phyloP scores from a whole-genome alignment of 1,139 yeast genomes.

The Trichomonascaceae sp. region DNA sequence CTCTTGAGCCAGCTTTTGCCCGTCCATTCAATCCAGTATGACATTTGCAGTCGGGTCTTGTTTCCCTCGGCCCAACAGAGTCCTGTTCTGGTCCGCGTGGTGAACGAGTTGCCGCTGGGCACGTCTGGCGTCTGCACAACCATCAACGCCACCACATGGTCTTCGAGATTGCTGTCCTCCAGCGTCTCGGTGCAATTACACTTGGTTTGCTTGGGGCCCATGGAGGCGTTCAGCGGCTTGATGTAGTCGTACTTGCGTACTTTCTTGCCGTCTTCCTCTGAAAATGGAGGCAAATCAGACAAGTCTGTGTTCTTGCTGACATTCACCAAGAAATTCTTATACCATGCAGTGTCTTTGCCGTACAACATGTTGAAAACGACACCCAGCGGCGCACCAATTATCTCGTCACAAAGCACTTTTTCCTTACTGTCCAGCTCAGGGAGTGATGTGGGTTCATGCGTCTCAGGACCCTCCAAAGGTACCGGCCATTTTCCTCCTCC shows the following conservation, averaged over 20 bases:
- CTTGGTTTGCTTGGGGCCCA: conserved; percentile 91
- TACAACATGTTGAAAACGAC: conserved; percentile 55
- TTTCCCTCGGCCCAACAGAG: conserved; percentile 71
- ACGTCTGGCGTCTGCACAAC: conserved; percentile 82
- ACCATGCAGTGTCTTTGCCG: conserved; percentile 57
- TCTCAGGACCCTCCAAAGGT: conserved; percentile 37
- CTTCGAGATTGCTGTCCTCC: conserved; percentile 48
- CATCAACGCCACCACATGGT: conserved; percentile 47
- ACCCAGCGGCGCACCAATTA: conserved; percentile 67
- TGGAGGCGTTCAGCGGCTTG: conserved; percentile 70
- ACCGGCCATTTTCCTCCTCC: conserved; percentile 20
- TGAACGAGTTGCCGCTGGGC: conserved; percentile 80
- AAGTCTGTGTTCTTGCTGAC: conserved; percentile 66
- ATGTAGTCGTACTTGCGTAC: conserved; percentile 54
- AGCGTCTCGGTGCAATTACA: conserved; percentile 67
- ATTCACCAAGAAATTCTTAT: conserved; percentile 38
- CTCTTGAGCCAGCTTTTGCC: conserved; percentile 86
- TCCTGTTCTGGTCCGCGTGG: conserved; percentile 50
- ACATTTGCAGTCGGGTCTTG: conserved; percentile 49
- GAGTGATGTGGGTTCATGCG: conserved; percentile 41
- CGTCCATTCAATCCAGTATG: conserved; percentile 69
- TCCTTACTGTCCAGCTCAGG: conserved; percentile 44
- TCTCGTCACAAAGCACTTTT: conserved; percentile 47
- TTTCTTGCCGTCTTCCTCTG: conserved; percentile 25
- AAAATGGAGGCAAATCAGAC: conserved; percentile 41